Evolutionary conservation across 495 filamentous ascomycete genomes (phyloP).

Genomic region (Amphirosellinia nigrospora): DNA sequence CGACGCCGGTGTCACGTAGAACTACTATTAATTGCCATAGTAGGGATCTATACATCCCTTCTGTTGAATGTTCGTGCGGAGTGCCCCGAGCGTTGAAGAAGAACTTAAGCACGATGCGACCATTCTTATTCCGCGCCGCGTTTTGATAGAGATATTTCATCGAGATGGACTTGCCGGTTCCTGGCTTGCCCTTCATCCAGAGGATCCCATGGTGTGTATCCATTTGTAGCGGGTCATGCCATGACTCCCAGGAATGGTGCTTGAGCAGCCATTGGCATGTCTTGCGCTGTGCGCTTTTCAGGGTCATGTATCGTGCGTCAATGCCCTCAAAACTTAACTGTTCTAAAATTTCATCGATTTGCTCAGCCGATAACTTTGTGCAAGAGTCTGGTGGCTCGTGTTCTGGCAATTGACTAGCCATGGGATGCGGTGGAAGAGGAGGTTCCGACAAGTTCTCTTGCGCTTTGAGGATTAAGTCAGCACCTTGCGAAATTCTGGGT

Average conservation of each 20-base stretch:
- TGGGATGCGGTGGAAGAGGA: neutral
- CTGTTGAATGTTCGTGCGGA: neutral
- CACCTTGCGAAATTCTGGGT: constrained; percentile 42
- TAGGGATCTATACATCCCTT: constrained; percentile 59
- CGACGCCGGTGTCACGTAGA: constrained; percentile 35
- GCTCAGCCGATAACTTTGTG: neutral
- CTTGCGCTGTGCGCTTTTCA: neutral
- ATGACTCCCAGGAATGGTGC: constrained; percentile 38
- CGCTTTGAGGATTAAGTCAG: neutral
- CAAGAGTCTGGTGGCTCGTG: neutral
- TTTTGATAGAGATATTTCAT: constrained; percentile 53
- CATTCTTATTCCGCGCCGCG: constrained; percentile 15
- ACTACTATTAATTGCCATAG: constrained; percentile 41
- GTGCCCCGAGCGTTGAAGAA: constrained; percentile 59
- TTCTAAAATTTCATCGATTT: neutral
- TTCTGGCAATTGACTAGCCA: neutral
- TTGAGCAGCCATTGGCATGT: constrained; percentile 4
- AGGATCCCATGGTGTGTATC: constrained; percentile 52
- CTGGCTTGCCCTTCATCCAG: constrained; percentile 62
- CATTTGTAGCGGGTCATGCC: constrained; percentile 43
- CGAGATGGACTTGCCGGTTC: constrained; percentile 60
- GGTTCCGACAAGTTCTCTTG: neutral
- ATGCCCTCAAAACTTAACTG: neutral
- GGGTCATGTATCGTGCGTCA: neutral
- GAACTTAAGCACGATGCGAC: constrained; percentile 46